Percentiles rank a stretch among this genome's conserved stretches.
phyloP scores from a whole-genome alignment of 306 rosid species.

The Comarum palustre region DNA sequence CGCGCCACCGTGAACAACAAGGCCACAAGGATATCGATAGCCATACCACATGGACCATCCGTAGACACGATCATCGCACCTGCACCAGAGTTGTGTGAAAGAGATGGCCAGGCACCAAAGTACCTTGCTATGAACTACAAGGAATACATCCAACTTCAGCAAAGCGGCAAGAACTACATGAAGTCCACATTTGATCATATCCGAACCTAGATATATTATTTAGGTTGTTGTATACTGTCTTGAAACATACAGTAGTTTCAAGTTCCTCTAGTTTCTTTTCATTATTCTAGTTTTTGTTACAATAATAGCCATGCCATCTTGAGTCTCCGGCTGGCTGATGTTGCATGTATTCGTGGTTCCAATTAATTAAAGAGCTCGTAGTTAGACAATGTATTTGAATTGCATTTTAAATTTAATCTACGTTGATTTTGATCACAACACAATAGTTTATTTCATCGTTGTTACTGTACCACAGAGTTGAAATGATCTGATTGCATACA shows the following conservation, averaged over 20 bases:
- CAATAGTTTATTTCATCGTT: too few relatives aligned
- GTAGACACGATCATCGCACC: conserved; percentile 48
- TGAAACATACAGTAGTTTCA: background rate
- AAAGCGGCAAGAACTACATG: conserved; percentile 27
- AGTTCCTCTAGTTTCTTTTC: background rate
- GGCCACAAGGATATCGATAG: conserved; percentile 49
- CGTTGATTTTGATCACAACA: too few relatives aligned
- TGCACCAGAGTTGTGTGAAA: conserved; percentile 38
- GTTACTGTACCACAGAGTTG: too few relatives aligned
- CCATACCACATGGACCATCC: conserved; percentile 43
- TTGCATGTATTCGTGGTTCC: too few relatives aligned
- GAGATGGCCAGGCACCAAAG: conserved; percentile 31
- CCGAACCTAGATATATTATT: background rate
- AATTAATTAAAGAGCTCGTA: background rate
- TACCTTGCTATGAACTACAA: conserved; percentile 38
- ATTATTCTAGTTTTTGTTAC: background rate
- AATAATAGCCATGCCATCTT: background rate
- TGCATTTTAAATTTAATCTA: too few relatives aligned
- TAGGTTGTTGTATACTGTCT: background rate
- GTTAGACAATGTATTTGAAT: background rate
- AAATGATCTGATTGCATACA: too few relatives aligned
- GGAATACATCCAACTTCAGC: conserved; percentile 42
- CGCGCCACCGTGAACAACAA: conserved; percentile 42
- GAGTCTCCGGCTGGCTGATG: background rate
- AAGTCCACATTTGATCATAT: conserved; percentile 35